These are phyloP conservation scores for Phytomonas sp. DNA, from an alignment of 208 protist species.

Conservation along the genomic window DNA sequence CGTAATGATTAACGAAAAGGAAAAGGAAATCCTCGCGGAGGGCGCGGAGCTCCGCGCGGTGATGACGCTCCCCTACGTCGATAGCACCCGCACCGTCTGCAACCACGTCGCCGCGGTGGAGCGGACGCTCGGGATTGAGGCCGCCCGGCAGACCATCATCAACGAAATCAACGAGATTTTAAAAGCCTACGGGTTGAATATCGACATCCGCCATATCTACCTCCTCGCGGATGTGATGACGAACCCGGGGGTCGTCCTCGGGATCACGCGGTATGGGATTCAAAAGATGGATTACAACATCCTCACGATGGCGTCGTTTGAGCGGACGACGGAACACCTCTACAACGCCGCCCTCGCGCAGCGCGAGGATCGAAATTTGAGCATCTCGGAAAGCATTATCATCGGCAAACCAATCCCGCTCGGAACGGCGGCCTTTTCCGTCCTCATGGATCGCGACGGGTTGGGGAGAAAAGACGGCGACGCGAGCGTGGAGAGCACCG, in stretches of 20 bases:
- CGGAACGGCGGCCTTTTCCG: slow-evolving; percentile 93
- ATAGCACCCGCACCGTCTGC: slow-evolving; percentile 80
- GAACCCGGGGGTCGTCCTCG: slow-evolving; percentile 94
- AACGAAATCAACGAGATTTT: slow-evolving; percentile 96
- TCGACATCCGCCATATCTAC: slow-evolving; percentile 97
- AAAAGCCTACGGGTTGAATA: slow-evolving; percentile 94
- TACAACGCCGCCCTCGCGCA: slow-evolving; percentile 96
- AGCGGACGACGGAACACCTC: slow-evolving; percentile 98
- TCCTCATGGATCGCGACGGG: slow-evolving; percentile 53
- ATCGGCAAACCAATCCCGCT: slow-evolving; percentile 95
- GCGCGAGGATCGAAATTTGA: slow-evolving; percentile 67
- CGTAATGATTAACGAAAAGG: slow-evolving; percentile 91
- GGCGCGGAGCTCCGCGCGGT: slow-evolving; percentile 89
- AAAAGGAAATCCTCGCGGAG: slow-evolving; percentile 86
- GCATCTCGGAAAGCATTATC: slow-evolving; percentile 98
- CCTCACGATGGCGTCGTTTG: slow-evolving; percentile 99
- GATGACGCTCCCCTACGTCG: slow-evolving; percentile 94
- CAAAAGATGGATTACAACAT: slow-evolving; percentile 98
- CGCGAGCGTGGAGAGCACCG: background rate
- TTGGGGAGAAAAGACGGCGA: background rate
- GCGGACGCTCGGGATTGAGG: slow-evolving; percentile 97
- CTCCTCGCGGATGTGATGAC: slow-evolving; percentile 99
- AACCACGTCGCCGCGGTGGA: slow-evolving; percentile 98
- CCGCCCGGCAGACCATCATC: slow-evolving; percentile 95
- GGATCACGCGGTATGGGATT: slow-evolving; percentile 99